A percentile compares a stretch with the other conserved stretches of the same genome.
Conservation (phyloP, 495 filamentous ascomycete genomes). For the Podospora conica region DNA sequence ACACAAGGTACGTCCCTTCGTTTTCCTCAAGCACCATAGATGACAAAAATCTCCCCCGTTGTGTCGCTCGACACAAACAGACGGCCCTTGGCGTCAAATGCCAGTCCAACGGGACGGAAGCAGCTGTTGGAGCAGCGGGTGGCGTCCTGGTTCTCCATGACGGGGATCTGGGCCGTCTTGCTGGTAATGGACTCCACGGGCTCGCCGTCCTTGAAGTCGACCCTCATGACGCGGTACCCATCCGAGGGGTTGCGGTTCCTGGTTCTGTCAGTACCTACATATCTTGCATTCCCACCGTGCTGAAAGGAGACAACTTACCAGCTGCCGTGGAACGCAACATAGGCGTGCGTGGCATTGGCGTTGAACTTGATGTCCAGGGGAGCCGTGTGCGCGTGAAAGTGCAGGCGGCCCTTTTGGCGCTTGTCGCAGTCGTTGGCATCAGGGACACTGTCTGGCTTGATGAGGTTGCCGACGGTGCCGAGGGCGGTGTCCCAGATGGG, state of each 20-base stretch:
- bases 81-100: slow-evolving; percentile 40
- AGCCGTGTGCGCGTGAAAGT: slow-evolving; percentile 50
- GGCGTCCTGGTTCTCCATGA: slow-evolving; percentile 41
- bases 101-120: slow-evolving; percentile 47
- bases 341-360: slow-evolving; percentile 34
- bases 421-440: slow-evolving; percentile 22
- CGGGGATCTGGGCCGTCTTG: slow-evolving; percentile 36
- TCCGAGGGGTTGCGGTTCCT: slow-evolving; percentile 40
- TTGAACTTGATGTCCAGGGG: slow-evolving; percentile 51
- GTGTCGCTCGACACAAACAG: slow-evolving; percentile 45
- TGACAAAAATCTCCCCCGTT: slow-evolving; percentile 45
- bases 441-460: slow-evolving; percentile 33
- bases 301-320: slow-evolving; percentile 34
- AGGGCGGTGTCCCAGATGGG: slow-evolving; percentile 48
- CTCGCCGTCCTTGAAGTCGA: slow-evolving; percentile 40
- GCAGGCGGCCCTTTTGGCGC: slow-evolving; percentile 39
- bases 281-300: background rate
- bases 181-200: slow-evolving; percentile 36
- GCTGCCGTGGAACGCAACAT: slow-evolving; percentile 52
- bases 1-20: too few species aligned
- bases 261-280: background rate
- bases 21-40: slow-evolving; percentile 28
- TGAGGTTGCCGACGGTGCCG: slow-evolving; percentile 42
- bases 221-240: slow-evolving; percentile 44
- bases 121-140: slow-evolving; percentile 32